These are phyloP conservation scores for Lactarius akahatsu DNA, from an alignment of 768 basidiomycete genomes.

Conservation along the genomic window DNA sequence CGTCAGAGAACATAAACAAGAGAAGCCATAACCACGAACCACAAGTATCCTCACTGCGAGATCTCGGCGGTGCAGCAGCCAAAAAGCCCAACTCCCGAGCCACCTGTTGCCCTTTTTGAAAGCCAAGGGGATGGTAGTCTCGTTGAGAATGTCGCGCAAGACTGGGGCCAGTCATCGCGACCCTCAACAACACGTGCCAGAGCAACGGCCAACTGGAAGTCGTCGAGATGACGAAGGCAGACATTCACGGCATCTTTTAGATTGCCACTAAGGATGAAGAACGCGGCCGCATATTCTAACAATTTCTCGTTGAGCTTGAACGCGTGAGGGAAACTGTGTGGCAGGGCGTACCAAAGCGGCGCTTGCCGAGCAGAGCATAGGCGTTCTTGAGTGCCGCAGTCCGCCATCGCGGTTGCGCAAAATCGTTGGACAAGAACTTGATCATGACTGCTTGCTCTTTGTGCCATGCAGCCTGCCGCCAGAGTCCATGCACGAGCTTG, in stretches of 20 bases:
- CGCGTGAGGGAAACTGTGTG: background rate
- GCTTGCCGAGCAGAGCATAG: constrained; percentile 86
- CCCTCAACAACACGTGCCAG: constrained; percentile 83
- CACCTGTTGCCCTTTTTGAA: constrained; percentile 88
- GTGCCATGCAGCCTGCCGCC: constrained; percentile 95
- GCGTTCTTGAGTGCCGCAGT: constrained; percentile 97
- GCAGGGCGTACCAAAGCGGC: constrained; percentile 75
- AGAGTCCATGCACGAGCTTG: constrained; percentile 90
- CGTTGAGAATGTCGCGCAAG: constrained; percentile 65
- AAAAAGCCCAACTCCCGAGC: constrained; percentile 95
- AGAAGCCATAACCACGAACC: constrained; percentile 46
- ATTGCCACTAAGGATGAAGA: constrained; percentile 89
- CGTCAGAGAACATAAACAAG: constrained; percentile 3
- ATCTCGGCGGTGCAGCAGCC: constrained; percentile 86
- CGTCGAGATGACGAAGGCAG: constrained; percentile 81
- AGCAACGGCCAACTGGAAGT: constrained; percentile 88
- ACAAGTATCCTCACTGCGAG: constrained; percentile 86
- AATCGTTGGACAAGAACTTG: constrained; percentile 90
- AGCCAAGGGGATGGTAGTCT: constrained; percentile 77
- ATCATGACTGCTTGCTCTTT: constrained; percentile 87
- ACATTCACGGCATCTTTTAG: constrained; percentile 91
- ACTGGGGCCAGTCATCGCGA: constrained; percentile 79
- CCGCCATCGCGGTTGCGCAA: constrained; percentile 77
- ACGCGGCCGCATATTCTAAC: constrained; percentile 95
- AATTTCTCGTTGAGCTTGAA: constrained; percentile 9